These are phyloP conservation scores for Leucocoprinus birnbaumii DNA, from an alignment of 768 basidiomycete genomes.

Conservation along the genomic window DNA sequence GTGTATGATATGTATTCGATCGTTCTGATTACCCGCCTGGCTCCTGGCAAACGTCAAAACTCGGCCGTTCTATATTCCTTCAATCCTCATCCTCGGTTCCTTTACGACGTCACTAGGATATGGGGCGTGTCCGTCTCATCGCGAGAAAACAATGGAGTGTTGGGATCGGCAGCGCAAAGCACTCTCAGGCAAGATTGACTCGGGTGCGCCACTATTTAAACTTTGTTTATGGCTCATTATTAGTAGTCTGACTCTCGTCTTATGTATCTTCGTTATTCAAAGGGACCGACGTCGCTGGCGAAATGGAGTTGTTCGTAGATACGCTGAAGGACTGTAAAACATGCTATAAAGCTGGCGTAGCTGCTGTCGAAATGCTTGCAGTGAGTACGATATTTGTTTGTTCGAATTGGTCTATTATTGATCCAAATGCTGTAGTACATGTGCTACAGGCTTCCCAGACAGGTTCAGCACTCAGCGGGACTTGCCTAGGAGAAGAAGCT, in stretches of 20 bases:
- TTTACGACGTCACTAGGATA: slow-evolving; percentile 36
- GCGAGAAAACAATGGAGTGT: slow-evolving; percentile 33
- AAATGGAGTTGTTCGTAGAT: slow-evolving; percentile 56
- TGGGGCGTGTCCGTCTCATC: slow-evolving; percentile 56
- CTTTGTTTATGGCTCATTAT: not conserved
- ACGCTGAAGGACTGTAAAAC: slow-evolving; percentile 44
- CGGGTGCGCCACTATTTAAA: slow-evolving; percentile 34
- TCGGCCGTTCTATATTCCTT: not conserved
- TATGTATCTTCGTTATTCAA: slow-evolving; percentile 6
- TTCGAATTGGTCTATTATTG: not conserved
- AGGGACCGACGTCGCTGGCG: slow-evolving; percentile 67
- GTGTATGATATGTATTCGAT: not conserved
- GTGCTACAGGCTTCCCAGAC: slow-evolving; percentile 49
- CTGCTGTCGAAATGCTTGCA: slow-evolving; percentile 67
- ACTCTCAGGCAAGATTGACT: slow-evolving; percentile 47
- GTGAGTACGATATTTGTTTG: slow-evolving; percentile 32
- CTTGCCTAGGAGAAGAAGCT: slow-evolving; percentile 17
- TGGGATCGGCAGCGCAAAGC: slow-evolving; percentile 54
- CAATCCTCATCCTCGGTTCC: not conserved
- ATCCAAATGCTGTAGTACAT: slow-evolving; percentile 50
- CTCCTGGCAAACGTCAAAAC: not conserved
- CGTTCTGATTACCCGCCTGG: no score
- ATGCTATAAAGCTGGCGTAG: slow-evolving; percentile 59
- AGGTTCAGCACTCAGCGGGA: slow-evolving; percentile 44
- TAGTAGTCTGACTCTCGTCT: not conserved